phyloP scores from a whole-genome alignment of 1,284 basidiomycete species.

The Neonothopanus nambi region DNA sequence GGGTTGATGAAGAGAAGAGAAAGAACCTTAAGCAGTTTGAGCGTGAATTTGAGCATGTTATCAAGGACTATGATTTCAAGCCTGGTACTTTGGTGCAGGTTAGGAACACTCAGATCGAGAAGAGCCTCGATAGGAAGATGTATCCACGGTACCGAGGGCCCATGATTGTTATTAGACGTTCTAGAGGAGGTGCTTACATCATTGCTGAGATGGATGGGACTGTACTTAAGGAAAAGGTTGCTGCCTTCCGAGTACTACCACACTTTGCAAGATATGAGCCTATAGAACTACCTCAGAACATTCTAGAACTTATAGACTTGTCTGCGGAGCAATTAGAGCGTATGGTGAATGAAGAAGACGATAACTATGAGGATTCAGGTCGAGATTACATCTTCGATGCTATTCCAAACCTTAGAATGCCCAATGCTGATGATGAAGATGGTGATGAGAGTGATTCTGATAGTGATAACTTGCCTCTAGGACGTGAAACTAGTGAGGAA shows the following conservation, averaged over 20 bases:
- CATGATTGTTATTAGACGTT: constrained; percentile 7
- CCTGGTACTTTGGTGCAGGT: constrained; percentile 10
- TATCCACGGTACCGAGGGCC: constrained; percentile 9
- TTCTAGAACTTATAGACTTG: constrained; percentile 8
- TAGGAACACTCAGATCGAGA: constrained; percentile 4
- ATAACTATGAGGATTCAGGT: too few relatives aligned
- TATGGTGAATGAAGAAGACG: not conserved
- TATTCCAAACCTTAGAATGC: constrained; percentile 2
- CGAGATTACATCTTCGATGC: not conserved
- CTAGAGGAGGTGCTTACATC: constrained; percentile 9
- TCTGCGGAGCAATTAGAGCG: not conserved
- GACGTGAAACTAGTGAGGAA: too few relatives aligned
- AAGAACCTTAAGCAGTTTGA: constrained; percentile 2
- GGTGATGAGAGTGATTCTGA: not conserved
- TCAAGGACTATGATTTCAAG: constrained; percentile 8
- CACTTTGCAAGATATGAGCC: constrained; percentile 6
- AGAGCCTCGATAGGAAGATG: constrained; percentile 10
- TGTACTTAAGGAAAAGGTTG: constrained; percentile 9
- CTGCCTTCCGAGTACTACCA: not conserved
- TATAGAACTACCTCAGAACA: constrained; percentile 7
- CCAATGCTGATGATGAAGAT: not conserved
- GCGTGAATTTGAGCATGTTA: not conserved
- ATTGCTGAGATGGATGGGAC: constrained; percentile 10
- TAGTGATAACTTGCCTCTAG: too few relatives aligned
- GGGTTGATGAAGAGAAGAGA: constrained; percentile 2